Evolutionary conservation across 768 basidiomycete genomes (phyloP), one percentile per base, ranked within the genome.

Genomic region (Rhodosporidiobolus sp.): DNA sequence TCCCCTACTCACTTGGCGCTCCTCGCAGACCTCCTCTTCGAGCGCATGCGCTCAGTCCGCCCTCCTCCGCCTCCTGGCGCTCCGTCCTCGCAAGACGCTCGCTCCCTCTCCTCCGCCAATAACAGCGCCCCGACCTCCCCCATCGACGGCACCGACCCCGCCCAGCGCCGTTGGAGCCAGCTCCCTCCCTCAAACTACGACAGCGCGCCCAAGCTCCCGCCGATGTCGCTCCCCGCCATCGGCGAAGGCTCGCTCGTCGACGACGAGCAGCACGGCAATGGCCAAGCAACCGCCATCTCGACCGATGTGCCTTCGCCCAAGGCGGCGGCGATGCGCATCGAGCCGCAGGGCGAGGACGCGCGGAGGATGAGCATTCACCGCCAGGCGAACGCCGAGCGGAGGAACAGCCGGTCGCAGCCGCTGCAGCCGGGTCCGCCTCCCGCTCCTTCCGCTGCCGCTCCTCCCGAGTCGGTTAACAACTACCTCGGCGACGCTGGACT

Each of bases 21-120:
- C n/a, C 17, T 19, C 8, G 28, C 62, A 74, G 73, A 76, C 63
- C 64, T 70, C 43, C 75, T 76, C 10, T 76, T 76, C 58, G 75
- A 76, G 38, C 68, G 75, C 46, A 76, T 76, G 75, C 72, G 75
- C 16, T 66, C 70, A 12, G 57, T 68, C 4, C 57, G 70, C 20
- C 55, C 63, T 12, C 32, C 74, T 3, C 43, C 63, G 5, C 60
- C 62, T 38, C 19, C 35, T 5, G 26, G 46, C 26, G 22, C 59
- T 28, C 54, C 69, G 4, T 35, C 48, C 43, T n/a, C 52, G 34
- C 65, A 32, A 4, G 50, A 38, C n/a, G 11, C 1, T 2, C 38
- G 63, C 50, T n/a, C 16, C 63, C 59, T 38, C 32, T 35, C 28
- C 48, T 50, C 49, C 55, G n/a, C n/a, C n/a, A n/a, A n/a, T n/a